Evolutionary conservation across 208 protist species (phyloP).

Genomic region (Porcisia deanei): DNA sequence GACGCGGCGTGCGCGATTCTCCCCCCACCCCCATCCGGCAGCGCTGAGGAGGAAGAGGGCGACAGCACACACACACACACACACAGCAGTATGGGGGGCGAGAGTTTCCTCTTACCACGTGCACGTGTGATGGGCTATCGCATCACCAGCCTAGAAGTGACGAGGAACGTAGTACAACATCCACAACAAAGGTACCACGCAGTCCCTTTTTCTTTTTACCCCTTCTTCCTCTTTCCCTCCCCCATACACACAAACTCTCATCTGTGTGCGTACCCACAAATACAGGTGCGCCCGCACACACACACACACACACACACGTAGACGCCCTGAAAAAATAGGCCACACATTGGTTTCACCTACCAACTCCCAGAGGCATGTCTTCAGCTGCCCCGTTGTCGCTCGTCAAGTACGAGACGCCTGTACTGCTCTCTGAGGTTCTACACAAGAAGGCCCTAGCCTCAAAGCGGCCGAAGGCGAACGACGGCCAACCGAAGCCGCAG

Average conservation of each 20-base stretch:
- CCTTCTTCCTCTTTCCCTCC: background rate
- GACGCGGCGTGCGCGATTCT: too few relatives aligned
- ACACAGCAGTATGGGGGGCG: too few relatives aligned
- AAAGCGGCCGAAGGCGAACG: conserved; percentile 28
- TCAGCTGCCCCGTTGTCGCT: conserved; percentile 48
- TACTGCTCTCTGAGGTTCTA: conserved; percentile 83
- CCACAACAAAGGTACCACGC: background rate
- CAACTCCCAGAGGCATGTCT: conserved; percentile 5
- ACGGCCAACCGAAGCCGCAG: conserved; percentile 44
- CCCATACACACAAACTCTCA: background rate
- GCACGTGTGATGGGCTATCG: background rate
- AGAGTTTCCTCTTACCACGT: background rate
- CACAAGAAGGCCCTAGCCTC: conserved; percentile 57
- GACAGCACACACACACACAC: background rate
- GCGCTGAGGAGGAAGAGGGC: background rate
- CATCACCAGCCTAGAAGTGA: background rate
- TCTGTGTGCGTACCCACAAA: too few relatives aligned
- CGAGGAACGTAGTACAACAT: background rate
- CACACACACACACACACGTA: conserved; percentile 4
- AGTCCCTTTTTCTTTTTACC: background rate
- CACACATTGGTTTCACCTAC: background rate
- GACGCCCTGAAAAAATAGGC: background rate
- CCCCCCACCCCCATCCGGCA: too few relatives aligned
- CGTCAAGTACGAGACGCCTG: conserved; percentile 91
- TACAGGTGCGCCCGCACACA: background rate